Percentiles rank a stretch among this genome's conserved stretches.
Conservation (phyloP, 148 eudicot genomes). For the Limonium bicolor region DNA sequence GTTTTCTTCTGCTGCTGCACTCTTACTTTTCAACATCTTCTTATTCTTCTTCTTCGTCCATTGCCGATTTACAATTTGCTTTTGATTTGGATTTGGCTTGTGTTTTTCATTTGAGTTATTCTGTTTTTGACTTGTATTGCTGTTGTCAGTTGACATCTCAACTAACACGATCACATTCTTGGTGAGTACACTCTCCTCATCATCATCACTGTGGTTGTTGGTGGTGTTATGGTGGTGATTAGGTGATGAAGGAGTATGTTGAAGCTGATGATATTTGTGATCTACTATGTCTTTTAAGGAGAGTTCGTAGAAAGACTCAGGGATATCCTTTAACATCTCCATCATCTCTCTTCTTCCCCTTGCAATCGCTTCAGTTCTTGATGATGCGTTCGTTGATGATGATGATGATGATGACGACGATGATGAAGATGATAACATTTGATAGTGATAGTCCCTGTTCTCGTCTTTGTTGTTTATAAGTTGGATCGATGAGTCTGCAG, state of each 20-base stretch:
- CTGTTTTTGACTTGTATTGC: conserved; percentile 9
- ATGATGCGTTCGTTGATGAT: conserved; percentile 11
- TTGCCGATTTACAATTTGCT: no score
- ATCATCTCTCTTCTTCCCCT: conserved; percentile 61
- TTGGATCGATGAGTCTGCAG: neutral
- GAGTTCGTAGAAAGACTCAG: conserved; percentile 62
- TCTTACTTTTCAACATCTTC: conserved; percentile 30
- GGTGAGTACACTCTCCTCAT: neutral
- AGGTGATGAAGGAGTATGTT: neutral
- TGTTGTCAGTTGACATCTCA: conserved; percentile 11
- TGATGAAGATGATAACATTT: no score
- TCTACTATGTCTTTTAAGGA: conserved; percentile 65
- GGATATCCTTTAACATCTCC: conserved; percentile 74
- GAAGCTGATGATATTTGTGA: no score
- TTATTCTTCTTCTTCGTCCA: conserved; percentile 31
- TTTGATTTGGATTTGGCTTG: conserved; percentile 18
- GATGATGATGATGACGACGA: conserved; percentile 4
- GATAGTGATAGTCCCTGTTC: no score
- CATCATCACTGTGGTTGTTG: neutral
- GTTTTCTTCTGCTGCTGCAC: conserved; percentile 32
- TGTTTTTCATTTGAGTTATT: conserved; percentile 2
- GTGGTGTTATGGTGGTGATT: neutral
- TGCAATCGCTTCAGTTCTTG: conserved; percentile 52
- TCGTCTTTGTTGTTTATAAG: no score
- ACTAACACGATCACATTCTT: conserved; percentile 1